Conservation (phyloP, 2,329 filamentous ascomycete genomes). For the Capronia americana region DNA sequence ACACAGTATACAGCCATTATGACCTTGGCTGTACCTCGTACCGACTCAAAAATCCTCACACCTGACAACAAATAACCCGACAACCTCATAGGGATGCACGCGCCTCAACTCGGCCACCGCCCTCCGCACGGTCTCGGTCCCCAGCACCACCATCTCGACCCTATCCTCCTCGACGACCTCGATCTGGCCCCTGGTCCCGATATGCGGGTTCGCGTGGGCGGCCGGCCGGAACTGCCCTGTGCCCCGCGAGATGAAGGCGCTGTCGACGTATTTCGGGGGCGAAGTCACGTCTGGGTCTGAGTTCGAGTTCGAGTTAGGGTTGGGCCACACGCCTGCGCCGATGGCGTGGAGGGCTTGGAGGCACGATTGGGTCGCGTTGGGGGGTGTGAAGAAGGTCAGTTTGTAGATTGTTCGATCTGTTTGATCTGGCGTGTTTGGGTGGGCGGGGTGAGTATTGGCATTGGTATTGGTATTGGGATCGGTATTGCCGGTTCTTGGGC, state of each 20-base stretch:
- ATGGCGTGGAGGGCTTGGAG: constrained; percentile 52
- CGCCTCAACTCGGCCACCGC: constrained; percentile 51
- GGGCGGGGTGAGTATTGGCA: no score
- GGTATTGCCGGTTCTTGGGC: no score
- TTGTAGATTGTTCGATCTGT: constrained; percentile 43
- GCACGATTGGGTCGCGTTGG: constrained; percentile 47
- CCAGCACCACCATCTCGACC: constrained; percentile 53
- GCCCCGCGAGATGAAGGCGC: constrained; percentile 50
- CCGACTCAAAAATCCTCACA: constrained; percentile 42
- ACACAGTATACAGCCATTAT: no score
- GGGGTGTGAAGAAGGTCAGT: constrained; percentile 53
- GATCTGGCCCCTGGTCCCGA: constrained; percentile 48
- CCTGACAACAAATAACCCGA: constrained; percentile 53
- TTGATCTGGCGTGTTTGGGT: no score
- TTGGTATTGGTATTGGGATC: no score
- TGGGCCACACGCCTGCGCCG: constrained; percentile 51
- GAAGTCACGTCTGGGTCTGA: not conserved
- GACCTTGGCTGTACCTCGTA: no score
- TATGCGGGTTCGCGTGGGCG: constrained; percentile 49
- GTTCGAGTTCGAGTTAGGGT: no score
- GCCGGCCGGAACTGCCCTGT: constrained; percentile 52
- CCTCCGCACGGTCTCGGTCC: constrained; percentile 46
- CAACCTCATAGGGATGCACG: constrained; percentile 56
- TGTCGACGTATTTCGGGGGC: constrained; percentile 45
- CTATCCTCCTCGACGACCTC: constrained; percentile 52